A percentile compares a stretch with the other conserved stretches of the same genome.
Evolutionary conservation across 148 eudicot genomes (phyloP).

Genomic region (Nepenthes gracilis): DNA sequence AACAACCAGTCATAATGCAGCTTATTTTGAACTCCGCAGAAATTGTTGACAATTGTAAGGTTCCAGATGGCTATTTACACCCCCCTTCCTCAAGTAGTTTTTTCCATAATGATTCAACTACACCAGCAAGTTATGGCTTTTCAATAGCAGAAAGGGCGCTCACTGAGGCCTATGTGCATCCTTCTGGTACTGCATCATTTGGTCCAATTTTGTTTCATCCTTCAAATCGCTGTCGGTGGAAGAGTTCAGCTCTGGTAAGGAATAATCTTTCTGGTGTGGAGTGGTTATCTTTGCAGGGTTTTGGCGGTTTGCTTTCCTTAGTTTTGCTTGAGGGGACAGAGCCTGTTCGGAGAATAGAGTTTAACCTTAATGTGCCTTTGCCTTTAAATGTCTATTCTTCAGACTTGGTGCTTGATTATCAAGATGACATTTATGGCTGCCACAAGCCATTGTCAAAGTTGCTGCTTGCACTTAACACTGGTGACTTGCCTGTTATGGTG

Average conservation of each 20-base stretch:
- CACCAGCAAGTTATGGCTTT: slow-evolving; percentile 48
- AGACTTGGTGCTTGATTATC: slow-evolving; percentile 4
- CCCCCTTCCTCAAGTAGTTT: slow-evolving; percentile 34
- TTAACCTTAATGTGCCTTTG: slow-evolving; percentile 33
- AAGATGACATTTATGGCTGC: slow-evolving; percentile 27
- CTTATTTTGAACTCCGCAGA: slow-evolving; percentile 54
- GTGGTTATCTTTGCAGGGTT: slow-evolving; percentile 60
- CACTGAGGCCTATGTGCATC: slow-evolving; percentile 66
- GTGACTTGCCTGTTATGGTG: slow-evolving; percentile 58
- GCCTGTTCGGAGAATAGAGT: slow-evolving; percentile 41
- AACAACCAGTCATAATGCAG: slow-evolving; percentile 57
- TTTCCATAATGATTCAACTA: slow-evolving; percentile 21
- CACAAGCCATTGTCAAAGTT: slow-evolving; percentile 35
- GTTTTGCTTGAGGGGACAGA: slow-evolving; percentile 48
- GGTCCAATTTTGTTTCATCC: slow-evolving; percentile 85
- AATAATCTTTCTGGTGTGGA: slow-evolving; percentile 87
- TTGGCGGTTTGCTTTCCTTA: slow-evolving; percentile 62
- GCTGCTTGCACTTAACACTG: slow-evolving; percentile 51
- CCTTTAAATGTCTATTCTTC: slow-evolving; percentile 30
- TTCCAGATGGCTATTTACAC: slow-evolving; percentile 26
- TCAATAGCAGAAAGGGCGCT: slow-evolving; percentile 37
- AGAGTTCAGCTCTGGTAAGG: slow-evolving; percentile 61
- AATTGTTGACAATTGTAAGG: slow-evolving; percentile 37
- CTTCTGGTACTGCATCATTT: slow-evolving; percentile 41
- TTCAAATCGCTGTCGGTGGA: slow-evolving; percentile 71